These are phyloP conservation scores for Populus hybrid DNA, from an alignment of 441 rosid genomes.

Conservation along the genomic window DNA sequence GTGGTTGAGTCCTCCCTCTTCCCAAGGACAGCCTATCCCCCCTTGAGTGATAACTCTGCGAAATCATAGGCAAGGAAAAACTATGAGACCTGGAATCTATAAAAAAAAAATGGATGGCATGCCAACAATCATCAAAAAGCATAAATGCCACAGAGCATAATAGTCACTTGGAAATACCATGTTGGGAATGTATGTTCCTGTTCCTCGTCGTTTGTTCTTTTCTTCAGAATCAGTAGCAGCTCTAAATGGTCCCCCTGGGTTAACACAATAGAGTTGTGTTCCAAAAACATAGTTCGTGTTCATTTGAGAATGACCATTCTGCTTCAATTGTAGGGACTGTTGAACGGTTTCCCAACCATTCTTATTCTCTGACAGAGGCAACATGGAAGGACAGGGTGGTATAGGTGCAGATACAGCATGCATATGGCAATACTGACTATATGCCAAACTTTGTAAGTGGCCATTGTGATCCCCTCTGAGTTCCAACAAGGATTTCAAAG, in stretches of 20 bases:
- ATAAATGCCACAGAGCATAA: background rate
- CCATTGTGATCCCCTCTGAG: conserved; percentile 57
- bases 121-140: background rate
- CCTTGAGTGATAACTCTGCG: conserved; percentile 26
- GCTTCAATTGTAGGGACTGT: conserved; percentile 18
- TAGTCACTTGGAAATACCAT: conserved; percentile 24
- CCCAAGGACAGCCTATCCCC: conserved; percentile 14
- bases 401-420: conserved; percentile 36
- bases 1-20: conserved; percentile 20
- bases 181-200: conserved; percentile 38
- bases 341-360: conserved; percentile 20
- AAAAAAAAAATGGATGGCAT: background rate
- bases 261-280: conserved; percentile 3
- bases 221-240: conserved; percentile 17
- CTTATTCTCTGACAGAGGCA: conserved; percentile 30
- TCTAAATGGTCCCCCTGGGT: conserved; percentile 2
- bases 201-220: conserved; percentile 23
- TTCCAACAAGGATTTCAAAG: conserved; percentile 39
- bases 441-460: conserved; percentile 40
- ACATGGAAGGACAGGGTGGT: conserved; percentile 16
- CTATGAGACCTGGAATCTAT: background rate
- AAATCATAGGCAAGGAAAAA: background rate
- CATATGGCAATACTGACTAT: conserved; percentile 45
- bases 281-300: conserved; percentile 13
- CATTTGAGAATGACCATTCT: conserved; percentile 17